Evolutionary conservation across 1,284 basidiomycete species (phyloP), one percentile per base, ranked within the genome.

Genomic region (Hypsizygus ulmarius): DNA sequence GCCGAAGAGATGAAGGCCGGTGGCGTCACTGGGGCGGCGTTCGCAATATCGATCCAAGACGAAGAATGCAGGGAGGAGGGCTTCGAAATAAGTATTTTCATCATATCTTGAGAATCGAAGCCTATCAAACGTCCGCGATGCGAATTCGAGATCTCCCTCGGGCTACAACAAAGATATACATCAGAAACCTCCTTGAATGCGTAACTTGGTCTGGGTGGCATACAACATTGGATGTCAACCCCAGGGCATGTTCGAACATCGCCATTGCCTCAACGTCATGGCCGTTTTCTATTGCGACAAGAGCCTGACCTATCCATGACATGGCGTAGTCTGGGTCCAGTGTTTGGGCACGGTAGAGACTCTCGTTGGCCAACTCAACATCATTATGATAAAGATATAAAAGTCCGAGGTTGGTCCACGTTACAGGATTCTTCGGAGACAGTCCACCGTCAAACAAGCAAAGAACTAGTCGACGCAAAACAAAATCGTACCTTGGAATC

Each of bases 301-400:
- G 68, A 4, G 87, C 93, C 64, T 96, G 94, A 0, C 95, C 97
- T 11, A 97, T 78, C 97, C 97, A 99, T n/a, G 93, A 86, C 21
- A 84, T 65, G 0, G 88, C 79, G 67, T 86, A 89, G 60, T 98
- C 96, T 2, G 97, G 93, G 69, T 98, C 93, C 15, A 95, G 74
- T 9, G 87, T 87, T 64, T 98, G 96, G 11, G 95, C 91, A 54
- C 86, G 86, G 58, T 87, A 79, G 59, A 99, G 84, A 1, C 90
- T 85, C 62, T 95, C 84, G 55, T 90, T 90, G 0, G 95, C 93
- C 27, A 99, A 73, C 49, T 93, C 88, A 0, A 77, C 60, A 64
- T 99, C 96, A 21, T 79, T 75, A 55, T 95, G 77, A 46, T 86
- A 70, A n/a, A 96, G 74, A 64, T 95, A 99, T 39, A 99, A 73